Base-by-base conservation (phyloP, 148 eudicot species). In the Selenicereus undatus region DNA sequence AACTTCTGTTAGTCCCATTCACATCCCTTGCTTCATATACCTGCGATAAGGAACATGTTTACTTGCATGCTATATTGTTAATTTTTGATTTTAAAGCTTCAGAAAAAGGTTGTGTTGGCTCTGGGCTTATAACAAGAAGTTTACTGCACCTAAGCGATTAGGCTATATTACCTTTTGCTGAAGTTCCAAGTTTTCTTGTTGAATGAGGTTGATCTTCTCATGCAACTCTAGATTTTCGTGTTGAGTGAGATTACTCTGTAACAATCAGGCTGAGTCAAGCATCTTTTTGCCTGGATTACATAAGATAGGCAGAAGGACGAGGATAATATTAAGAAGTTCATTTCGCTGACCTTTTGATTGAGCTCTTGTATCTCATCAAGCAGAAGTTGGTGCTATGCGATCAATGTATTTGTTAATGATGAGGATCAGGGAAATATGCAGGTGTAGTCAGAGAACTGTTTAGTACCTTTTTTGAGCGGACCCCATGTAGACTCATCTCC, bases 341-440 rank as follows among this genome's bases (percentile, higher is more conserved):
- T 52, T 36, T 73, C 13, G 11, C 21, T 82, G 29, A 91, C 94
- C 94, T 89, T 90, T 81, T 72, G 84, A 76, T 82, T 88, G 36
- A 93, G 85, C 78, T 91, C 94, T 73, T 92, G 88, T 84, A 92
- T 88, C 83, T 93, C 91, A 69, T 89, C 91, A 36, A 78, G 78
- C 68, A 89, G 58, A 73, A 88, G 82, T 82, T 91, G 93, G 75
- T 92, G 94, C 98, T 93, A 75, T 82, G 81, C 60, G 60, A 52
- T 80, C 13, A 14, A 16, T 43, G 62, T 22, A 17, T 66, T 5
- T 51, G 73, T 83, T 58, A 83, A 24, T 30, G 27, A 58, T 71
- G 71, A 64, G 8, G 11, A 43, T 26, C 26, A 20, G 64, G 30
- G 26, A 71, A 72, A 27, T 5, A 9, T 54, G 24, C 30, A 69